These are phyloP conservation scores for Coemansia sp. DNA, from an alignment of 192 early-diverging fungal genomes.

Conservation along the genomic window DNA sequence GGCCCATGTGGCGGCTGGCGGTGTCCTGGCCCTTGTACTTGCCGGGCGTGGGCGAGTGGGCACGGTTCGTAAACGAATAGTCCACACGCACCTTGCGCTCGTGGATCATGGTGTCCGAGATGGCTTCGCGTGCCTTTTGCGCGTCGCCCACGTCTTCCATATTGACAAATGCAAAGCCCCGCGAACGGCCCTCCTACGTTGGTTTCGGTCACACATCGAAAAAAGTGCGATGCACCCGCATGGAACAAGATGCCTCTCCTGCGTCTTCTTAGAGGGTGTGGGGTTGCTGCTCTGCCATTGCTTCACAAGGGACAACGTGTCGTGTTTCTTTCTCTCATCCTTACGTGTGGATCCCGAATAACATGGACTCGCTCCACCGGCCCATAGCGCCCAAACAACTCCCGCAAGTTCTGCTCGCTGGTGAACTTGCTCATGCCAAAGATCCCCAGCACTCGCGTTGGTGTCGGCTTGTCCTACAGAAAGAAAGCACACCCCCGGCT, in stretches of 20 bases:
- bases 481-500: background rate
- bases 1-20: background rate
- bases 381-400: slow-evolving; percentile 33
- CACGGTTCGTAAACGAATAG: slow-evolving; percentile 30
- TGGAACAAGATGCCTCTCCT: too few relatives aligned
- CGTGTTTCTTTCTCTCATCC: background rate
- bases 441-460: slow-evolving; percentile 37
- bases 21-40: slow-evolving; percentile 34
- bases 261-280: too few relatives aligned
- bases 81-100: slow-evolving; percentile 41
- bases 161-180: slow-evolving; percentile 40
- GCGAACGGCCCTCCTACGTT: slow-evolving; percentile 39
- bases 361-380: slow-evolving; percentile 31
- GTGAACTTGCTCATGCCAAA: slow-evolving; percentile 51
- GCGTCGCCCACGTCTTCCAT: slow-evolving; percentile 30
- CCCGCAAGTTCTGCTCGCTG: slow-evolving; percentile 25
- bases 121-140: slow-evolving; percentile 21
- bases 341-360: slow-evolving; percentile 46
- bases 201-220: too few relatives aligned
- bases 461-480: slow-evolving; percentile 18
- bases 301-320: too few relatives aligned
- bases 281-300: too few relatives aligned
- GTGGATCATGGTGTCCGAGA: slow-evolving; percentile 19
- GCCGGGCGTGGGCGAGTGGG: slow-evolving; percentile 27
- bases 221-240: too few relatives aligned